Conservation (phyloP, 306 rosid species). For the Glycine soja region DNA sequence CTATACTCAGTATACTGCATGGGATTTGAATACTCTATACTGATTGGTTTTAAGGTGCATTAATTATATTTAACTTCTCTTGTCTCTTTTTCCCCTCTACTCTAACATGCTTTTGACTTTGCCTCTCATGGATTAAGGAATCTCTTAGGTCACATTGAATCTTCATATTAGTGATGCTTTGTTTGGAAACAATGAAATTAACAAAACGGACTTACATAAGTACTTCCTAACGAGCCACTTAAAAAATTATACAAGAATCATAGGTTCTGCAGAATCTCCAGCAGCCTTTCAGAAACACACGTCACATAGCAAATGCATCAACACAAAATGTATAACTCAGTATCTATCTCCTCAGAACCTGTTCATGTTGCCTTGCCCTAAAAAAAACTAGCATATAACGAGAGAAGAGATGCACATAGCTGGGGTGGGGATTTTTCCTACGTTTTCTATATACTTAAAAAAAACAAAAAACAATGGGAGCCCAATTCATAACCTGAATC, state of each 20-base stretch:
- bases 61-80: no score
- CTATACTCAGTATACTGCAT: no score
- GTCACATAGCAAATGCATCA: neutral
- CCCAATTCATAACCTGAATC: neutral
- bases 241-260: neutral
- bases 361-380: neutral
- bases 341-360: neutral
- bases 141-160: neutral
- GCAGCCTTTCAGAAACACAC: neutral
- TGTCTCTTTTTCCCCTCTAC: neutral
- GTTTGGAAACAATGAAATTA: neutral
- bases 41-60: no score
- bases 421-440: neutral
- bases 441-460: neutral
- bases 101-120: neutral
- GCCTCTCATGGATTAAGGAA: no score
- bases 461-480: neutral
- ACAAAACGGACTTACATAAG: neutral
- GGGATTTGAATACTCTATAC: no score
- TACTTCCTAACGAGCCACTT: neutral
- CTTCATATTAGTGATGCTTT: neutral
- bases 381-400: neutral
- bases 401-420: neutral
- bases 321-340: neutral
- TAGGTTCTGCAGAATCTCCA: slow-evolving; percentile 4